Evolutionary conservation across 441 rosid genomes (phyloP).

Genomic region (Corymbia citriodora): DNA sequence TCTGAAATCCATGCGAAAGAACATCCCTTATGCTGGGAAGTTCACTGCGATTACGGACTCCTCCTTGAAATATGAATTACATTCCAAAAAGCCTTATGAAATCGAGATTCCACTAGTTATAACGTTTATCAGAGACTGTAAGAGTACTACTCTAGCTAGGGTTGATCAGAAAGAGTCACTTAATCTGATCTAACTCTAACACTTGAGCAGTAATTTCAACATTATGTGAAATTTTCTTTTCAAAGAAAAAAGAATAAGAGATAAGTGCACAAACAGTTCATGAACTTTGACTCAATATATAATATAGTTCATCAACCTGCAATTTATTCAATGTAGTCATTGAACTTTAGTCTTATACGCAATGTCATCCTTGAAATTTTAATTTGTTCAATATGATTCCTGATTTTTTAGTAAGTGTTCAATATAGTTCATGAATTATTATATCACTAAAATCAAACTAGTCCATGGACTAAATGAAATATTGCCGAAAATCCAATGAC

Average conservation of each 20-base stretch:
- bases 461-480: too few relatives aligned
- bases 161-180: not conserved
- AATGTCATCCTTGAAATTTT: too few relatives aligned
- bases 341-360: too few relatives aligned
- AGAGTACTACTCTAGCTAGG: not conserved
- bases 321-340: too few relatives aligned
- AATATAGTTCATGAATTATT: too few relatives aligned
- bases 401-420: too few relatives aligned
- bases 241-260: not conserved
- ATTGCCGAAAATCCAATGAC: too few relatives aligned
- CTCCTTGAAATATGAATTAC: not conserved
- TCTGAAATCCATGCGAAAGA: not conserved
- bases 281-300: too few relatives aligned
- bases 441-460: too few relatives aligned
- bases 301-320: too few relatives aligned
- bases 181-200: not conserved
- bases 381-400: too few relatives aligned
- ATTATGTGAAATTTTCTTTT: not conserved
- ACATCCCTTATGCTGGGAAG: not conserved
- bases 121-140: not conserved
- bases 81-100: not conserved
- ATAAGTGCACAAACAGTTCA: not conserved
- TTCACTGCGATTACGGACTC: not conserved
- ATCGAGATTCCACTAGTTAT: not conserved
- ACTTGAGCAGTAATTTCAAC: not conserved